Percentiles rank a stretch among this genome's conserved stretches.
These are phyloP conservation scores for Epichloe baconii DNA, from an alignment of 2,329 filamentous ascomycete species.

Conservation along the genomic window DNA sequence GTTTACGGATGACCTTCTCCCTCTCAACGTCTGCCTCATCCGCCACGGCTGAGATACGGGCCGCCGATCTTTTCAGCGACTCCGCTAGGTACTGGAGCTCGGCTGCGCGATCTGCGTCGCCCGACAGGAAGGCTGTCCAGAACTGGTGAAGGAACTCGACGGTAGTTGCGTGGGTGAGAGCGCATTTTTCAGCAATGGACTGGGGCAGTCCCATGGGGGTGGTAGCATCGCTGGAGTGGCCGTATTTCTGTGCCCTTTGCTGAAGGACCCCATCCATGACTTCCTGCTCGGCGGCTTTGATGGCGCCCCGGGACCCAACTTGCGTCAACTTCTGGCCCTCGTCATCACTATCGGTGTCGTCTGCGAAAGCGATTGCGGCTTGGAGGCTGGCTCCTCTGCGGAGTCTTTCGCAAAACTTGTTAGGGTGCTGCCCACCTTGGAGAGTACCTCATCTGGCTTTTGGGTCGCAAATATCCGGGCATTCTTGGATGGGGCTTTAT, in stretches of 20 bases:
- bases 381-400: conserved; percentile 44
- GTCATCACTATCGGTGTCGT: conserved; percentile 57
- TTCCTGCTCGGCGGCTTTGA: conserved; percentile 50
- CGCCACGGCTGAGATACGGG: conserved; percentile 69
- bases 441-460: conserved; percentile 54
- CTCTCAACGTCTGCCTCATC: conserved; percentile 67
- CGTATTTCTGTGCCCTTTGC: conserved; percentile 46
- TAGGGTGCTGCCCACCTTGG: conserved; percentile 50
- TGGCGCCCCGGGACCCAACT: conserved; percentile 57
- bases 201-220: conserved; percentile 41
- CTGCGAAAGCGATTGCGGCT: conserved; percentile 51
- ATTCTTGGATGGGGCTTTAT: conserved; percentile 32
- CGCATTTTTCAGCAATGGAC: conserved; percentile 45
- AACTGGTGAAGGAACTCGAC: conserved; percentile 97
- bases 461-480: conserved; percentile 51
- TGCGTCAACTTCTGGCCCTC: conserved; percentile 39
- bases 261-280: conserved; percentile 52
- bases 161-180: conserved; percentile 75
- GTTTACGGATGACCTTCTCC: conserved; percentile 48
- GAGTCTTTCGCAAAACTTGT: conserved; percentile 34
- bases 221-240: conserved; percentile 31
- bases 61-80: conserved; percentile 62
- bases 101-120: conserved; percentile 64
- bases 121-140: conserved; percentile 84
- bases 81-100: conserved; percentile 76